Conservation (phyloP, 441 rosid species). For the Euphorbia celastroides region DNA sequence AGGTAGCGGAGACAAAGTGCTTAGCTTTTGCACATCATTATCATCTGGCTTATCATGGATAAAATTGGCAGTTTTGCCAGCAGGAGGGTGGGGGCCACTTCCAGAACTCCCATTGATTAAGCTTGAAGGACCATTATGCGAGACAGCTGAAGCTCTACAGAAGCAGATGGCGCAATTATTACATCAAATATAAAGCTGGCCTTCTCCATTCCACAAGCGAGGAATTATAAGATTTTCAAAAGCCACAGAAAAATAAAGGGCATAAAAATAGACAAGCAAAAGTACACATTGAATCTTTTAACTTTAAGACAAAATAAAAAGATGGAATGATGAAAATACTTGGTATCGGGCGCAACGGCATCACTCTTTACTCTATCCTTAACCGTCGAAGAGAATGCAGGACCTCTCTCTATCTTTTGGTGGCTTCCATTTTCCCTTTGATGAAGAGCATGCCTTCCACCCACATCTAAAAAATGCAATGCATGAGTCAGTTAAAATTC, state of each 20-base stretch:
- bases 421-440: constrained; percentile 54
- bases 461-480: constrained; percentile 32
- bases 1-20: constrained; percentile 9
- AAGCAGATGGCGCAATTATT: constrained; percentile 4
- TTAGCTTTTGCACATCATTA: constrained; percentile 26
- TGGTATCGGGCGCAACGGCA: constrained; percentile 29
- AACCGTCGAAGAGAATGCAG: constrained; percentile 21
- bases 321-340: constrained; percentile 31
- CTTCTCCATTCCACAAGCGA: not conserved
- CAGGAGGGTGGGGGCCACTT: constrained; percentile 17
- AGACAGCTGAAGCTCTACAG: constrained; percentile 32
- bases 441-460: constrained; percentile 40
- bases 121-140: constrained; percentile 33
- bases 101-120: constrained; percentile 39
- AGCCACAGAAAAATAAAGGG: not conserved
- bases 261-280: constrained; percentile 8
- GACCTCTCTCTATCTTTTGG: constrained; percentile 32
- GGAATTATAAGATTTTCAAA: not conserved
- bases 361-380: constrained; percentile 35
- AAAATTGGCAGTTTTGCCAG: constrained; percentile 16
- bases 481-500: constrained; percentile 4
- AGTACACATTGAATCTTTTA: not conserved
- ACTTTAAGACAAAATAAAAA: not conserved
- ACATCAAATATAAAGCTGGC: not conserved
- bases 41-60: constrained; percentile 24